Conservation (phyloP, 2,329 filamentous ascomycete species). For the Fusarium secorum region DNA sequence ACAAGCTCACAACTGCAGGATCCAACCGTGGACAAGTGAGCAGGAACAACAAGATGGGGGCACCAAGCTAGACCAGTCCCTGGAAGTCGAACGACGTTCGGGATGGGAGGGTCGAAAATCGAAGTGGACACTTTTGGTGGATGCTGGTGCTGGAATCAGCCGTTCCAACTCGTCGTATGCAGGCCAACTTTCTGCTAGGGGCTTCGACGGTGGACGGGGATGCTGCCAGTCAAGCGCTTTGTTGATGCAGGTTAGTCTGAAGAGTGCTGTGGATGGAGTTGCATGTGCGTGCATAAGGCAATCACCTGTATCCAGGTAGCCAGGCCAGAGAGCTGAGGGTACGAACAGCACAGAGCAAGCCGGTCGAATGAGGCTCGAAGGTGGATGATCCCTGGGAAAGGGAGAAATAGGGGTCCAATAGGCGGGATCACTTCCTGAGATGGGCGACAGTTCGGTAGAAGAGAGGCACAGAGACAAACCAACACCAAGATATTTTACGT, state of each 20-base stretch:
- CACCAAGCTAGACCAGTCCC: conserved; percentile 12
- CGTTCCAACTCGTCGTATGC: conserved; percentile 21
- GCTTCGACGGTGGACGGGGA: conserved; percentile 26
- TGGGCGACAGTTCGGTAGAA: background rate
- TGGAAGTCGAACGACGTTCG: conserved; percentile 30
- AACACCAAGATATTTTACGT: background rate
- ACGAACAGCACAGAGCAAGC: conserved; percentile 22
- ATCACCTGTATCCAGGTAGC: conserved; percentile 13
- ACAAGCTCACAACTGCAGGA: conserved; percentile 32
- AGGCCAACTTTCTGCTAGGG: conserved; percentile 16
- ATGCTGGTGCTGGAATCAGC: conserved; percentile 17
- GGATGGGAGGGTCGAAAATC: conserved; percentile 29
- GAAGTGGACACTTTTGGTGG: conserved; percentile 28
- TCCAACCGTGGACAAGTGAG: conserved; percentile 29
- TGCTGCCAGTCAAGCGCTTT: conserved; percentile 30
- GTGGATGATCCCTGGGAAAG: conserved; percentile 19
- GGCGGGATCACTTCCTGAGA: conserved; percentile 5
- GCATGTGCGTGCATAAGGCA: conserved; percentile 10
- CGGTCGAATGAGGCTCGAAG: conserved; percentile 24
- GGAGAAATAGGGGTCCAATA: conserved; percentile 22
- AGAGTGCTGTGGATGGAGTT: conserved; percentile 11
- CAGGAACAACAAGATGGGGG: conserved; percentile 32
- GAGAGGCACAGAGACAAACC: background rate
- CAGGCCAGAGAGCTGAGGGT: conserved; percentile 17
- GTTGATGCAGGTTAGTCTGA: conserved; percentile 16